Percentiles rank a stretch among this genome's conserved stretches.
phyloP scores from a whole-genome alignment of 2,329 filamentous ascomycete genomes.

The Pseudogymnoascus sp. region DNA sequence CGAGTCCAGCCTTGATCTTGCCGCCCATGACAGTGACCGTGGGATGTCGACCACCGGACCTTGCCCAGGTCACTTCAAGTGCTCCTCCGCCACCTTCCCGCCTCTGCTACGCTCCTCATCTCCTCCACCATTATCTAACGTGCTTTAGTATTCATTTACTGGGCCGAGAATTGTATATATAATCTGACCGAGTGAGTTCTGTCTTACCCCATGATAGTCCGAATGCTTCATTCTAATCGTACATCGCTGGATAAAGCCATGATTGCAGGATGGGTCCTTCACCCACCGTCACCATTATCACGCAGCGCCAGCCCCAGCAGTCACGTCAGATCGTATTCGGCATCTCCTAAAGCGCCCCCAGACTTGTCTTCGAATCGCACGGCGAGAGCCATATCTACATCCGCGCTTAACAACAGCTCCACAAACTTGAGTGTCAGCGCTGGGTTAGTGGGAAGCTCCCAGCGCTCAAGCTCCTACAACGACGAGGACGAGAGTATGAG shows the following conservation, averaged over 20 bases:
- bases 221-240: constrained; percentile 3
- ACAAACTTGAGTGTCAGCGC: background rate
- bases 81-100: background rate
- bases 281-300: background rate
- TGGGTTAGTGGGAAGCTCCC: background rate
- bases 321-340: background rate
- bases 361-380: constrained; percentile 3
- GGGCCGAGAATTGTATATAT: background rate
- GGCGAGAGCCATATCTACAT: background rate
- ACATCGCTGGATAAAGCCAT: background rate
- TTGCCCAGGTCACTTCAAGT: background rate
- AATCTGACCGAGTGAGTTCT: background rate
- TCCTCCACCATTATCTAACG: background rate
- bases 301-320: constrained; percentile 2
- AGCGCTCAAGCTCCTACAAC: constrained; percentile 23
- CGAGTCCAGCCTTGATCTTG: background rate
- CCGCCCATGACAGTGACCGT: background rate
- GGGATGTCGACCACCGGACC: background rate
- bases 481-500: constrained; percentile 54
- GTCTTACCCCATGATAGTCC: background rate
- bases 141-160: background rate
- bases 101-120: background rate
- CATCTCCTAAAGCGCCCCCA: background rate
- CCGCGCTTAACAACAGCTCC: background rate
- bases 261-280: constrained; percentile 7